Evolutionary conservation across 2,329 filamentous ascomycete species (phyloP), one percentile per base, ranked within the genome.

Genomic region (Penicillium freii): DNA sequence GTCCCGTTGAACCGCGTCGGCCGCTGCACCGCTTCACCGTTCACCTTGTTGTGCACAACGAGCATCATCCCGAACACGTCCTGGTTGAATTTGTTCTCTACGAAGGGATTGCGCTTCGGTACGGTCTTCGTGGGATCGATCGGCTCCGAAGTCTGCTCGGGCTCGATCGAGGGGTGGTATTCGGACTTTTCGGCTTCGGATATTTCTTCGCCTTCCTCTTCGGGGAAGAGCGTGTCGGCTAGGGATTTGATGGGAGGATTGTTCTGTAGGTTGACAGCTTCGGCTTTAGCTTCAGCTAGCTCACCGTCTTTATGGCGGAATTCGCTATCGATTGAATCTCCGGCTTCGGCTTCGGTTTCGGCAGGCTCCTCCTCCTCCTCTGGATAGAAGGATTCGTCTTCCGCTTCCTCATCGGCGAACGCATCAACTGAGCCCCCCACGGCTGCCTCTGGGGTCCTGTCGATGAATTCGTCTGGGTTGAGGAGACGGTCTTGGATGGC

Each of bases 21-120:
- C 3, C 91, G 86, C 0, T 77, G 69, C 1, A 91, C 84, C 53
- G 83, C 82, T 13, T 77, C 53, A 19, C 83, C 87, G 67, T 94
- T 88, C 53, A 96, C 82, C 62, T 83, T 84, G 77, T 90, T 94
- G 62, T 84, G 84, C 49, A 91, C 78, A 0, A 85, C 87, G 54
- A 97, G 77, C 15, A 85, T 86, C 81, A 94, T 84, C 39, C 85
- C 89, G 27, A 91, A 76, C 1, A 92, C 66, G 63, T 65, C 42
- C 47, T 61, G 36, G 38, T 62, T 38, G 39, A 43, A 9, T 27
- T 39, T 34, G 36, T 36, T 5, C 0, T 6, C 6, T 5, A 13
- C 1, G 5, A 5, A 4, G 17, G 1, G 5, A 19, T 2, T 0
- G 25, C 42, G 42, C 23, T 2, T 17, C 4, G 44, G 44, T 9